Evolutionary conservation across 179 eudicot genomes (phyloP).

Genomic region (Silene vulgaris): DNA sequence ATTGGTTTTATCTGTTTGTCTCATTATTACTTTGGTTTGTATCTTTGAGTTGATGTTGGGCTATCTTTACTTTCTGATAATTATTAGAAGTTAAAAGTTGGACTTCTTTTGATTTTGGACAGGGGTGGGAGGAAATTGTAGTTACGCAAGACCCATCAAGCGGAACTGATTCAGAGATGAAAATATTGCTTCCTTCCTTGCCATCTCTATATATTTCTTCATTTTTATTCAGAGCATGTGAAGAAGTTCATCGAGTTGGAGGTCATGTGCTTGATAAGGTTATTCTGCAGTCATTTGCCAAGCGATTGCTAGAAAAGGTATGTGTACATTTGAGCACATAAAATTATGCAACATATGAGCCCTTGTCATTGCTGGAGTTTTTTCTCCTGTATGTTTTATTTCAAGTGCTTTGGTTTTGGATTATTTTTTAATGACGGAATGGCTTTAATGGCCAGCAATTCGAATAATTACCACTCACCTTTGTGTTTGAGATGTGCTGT

Average conservation of each 20-base stretch:
- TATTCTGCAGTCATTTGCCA: slow-evolving; percentile 70
- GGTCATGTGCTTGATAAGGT: slow-evolving; percentile 89
- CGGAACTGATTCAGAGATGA: slow-evolving; percentile 72
- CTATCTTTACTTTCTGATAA: not conserved
- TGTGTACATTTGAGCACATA: slow-evolving; percentile 3
- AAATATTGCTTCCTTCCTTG: slow-evolving; percentile 80
- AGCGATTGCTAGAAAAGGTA: slow-evolving; percentile 72
- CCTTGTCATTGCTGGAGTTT: not conserved
- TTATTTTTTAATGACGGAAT: not conserved
- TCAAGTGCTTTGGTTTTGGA: not conserved
- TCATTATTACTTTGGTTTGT: not conserved
- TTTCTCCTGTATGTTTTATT: not conserved
- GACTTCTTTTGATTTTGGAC: slow-evolving; percentile 8
- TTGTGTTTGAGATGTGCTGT: not conserved
- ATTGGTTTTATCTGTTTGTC: not conserved
- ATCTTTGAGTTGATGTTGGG: not conserved
- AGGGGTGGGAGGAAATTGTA: slow-evolving; percentile 94
- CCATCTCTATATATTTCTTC: slow-evolving; percentile 82
- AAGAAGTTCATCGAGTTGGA: slow-evolving; percentile 88
- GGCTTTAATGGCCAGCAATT: not conserved
- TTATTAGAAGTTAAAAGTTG: not conserved
- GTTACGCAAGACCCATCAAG: slow-evolving; percentile 72
- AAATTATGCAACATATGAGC: not conserved
- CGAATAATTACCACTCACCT: not conserved
- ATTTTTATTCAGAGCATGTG: slow-evolving; percentile 75